Conservation (phyloP, 305 asterid genomes). For the Fraxinus platypoda region DNA sequence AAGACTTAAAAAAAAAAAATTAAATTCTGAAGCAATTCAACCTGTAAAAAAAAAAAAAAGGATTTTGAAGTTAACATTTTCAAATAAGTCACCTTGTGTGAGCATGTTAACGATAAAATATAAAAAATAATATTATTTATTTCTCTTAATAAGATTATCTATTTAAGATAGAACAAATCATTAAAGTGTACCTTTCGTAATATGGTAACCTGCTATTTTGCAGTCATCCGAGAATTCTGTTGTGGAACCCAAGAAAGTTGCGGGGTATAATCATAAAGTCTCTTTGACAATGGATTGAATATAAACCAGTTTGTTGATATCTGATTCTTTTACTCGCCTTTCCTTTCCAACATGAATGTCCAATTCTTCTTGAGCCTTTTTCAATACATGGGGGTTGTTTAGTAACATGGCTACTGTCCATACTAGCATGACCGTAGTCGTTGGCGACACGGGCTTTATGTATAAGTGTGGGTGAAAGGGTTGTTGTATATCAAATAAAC, state of each 20-base stretch:
- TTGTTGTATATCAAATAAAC: no score
- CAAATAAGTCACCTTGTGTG: no score
- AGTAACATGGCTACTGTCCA: conserved; percentile 46
- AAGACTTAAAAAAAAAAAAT: no score
- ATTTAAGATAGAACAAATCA: no score
- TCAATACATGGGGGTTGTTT: conserved; percentile 32
- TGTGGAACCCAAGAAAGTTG: conserved; percentile 26
- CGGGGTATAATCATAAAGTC: conserved; percentile 43
- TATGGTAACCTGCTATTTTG: conserved; percentile 18
- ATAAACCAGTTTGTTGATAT: conserved; percentile 29
- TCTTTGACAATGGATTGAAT: conserved; percentile 51
- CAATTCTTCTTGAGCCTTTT: conserved; percentile 38
- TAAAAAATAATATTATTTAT: no score
- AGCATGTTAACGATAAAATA: no score
- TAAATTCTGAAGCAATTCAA: no score
- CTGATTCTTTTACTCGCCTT: conserved; percentile 34
- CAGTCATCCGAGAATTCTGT: conserved; percentile 27
- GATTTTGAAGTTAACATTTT: no score
- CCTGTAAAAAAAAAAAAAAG: no score
- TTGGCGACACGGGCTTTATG: no score
- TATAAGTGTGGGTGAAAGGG: no score
- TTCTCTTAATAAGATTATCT: no score
- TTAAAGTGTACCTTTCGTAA: not conserved
- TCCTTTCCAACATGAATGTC: conserved; percentile 29
- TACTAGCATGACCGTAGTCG: conserved; percentile 11